phyloP scores from a whole-genome alignment of 768 basidiomycete genomes.

The Vishniacozyma victoriae region DNA sequence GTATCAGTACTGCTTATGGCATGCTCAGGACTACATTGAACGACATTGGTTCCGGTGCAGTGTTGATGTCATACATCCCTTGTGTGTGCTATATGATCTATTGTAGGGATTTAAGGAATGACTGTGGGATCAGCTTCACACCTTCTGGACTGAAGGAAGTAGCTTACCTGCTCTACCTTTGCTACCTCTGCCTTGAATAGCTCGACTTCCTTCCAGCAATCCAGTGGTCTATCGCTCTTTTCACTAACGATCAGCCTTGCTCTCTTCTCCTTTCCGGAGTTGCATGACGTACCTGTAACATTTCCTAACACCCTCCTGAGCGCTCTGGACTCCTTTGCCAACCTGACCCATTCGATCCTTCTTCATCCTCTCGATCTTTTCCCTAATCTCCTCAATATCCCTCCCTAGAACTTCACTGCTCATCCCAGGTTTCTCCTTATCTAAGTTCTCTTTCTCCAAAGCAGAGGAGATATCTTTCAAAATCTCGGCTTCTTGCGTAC shows the following conservation, averaged over 20 bases:
- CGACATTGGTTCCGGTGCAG: no score
- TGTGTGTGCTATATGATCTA: no score
- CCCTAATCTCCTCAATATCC: conserved; percentile 47
- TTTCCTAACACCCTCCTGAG: conserved; percentile 37
- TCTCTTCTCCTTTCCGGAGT: background rate
- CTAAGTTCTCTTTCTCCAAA: conserved; percentile 47
- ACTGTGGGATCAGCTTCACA: conserved; percentile 15
- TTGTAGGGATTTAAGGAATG: conserved; percentile 41
- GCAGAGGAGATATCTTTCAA: conserved; percentile 40
- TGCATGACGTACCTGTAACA: conserved; percentile 45
- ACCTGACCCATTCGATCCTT: conserved; percentile 28
- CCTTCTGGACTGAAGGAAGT: background rate
- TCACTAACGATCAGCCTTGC: background rate
- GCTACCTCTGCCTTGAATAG: conserved; percentile 44
- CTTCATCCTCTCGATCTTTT: conserved; percentile 44
- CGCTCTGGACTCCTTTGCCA: conserved; percentile 31
- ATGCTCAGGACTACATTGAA: no score
- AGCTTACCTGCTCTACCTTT: conserved; percentile 46
- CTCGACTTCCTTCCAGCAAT: conserved; percentile 48
- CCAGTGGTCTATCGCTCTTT: conserved; percentile 37
- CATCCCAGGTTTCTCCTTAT: conserved; percentile 44
- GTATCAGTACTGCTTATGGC: no score
- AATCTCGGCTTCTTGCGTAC: conserved; percentile 43
- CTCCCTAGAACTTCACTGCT: conserved; percentile 37
- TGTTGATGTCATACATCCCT: no score